Base-by-base conservation (phyloP, 176 grass and related monocot genomes). In the Elaeis guineensis region DNA sequence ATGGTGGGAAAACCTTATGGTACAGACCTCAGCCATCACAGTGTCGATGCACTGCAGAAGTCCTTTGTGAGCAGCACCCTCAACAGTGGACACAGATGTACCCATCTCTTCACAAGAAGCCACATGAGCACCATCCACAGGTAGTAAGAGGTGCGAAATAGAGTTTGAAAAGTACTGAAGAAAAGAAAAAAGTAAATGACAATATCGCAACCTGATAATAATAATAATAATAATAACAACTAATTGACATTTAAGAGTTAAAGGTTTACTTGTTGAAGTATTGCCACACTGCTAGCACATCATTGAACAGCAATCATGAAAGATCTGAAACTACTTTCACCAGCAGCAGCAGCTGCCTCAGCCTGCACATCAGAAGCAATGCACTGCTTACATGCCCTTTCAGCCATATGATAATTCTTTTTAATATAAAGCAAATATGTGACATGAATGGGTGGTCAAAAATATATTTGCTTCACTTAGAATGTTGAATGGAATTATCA, bases 291-390 rank as follows among this genome's bases (percentile, higher is more conserved):
- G 63, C 87, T 98, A 58, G 79, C 84, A 73, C 93, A 98, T 68
- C 87, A 84, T 69, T 98, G 93, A 49, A 98, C 93, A 0, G 84
- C 87, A 32, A 98, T 85, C 87, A 98, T 98, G 67, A 98, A 98
- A 48, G 76, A 75, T 71, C 85, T 92, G 63, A 92, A 92, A 74
- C 93, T 98, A 77, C 70, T 92, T 82, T 92, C 93, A 32, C 87
- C 93, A 26, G 79, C 76, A 75, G 76, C 74, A 51, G 93, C 93
- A 39, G 93, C 87, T 3, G 69, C 93, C 67, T 98, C 93, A 59
- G 85, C 84, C 93, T 98, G 84, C 49, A 75, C 62, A 71, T 69
- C 61, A 72, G 74, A 64, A 19, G 51, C 21, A 65, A 71, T 58
- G 16, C 64, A n/a, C 17, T 83, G 59, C 8, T 4, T 50, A 63